Evolutionary conservation across 208 protist species (phyloP).

Genomic region (Zelonia costaricensis): DNA sequence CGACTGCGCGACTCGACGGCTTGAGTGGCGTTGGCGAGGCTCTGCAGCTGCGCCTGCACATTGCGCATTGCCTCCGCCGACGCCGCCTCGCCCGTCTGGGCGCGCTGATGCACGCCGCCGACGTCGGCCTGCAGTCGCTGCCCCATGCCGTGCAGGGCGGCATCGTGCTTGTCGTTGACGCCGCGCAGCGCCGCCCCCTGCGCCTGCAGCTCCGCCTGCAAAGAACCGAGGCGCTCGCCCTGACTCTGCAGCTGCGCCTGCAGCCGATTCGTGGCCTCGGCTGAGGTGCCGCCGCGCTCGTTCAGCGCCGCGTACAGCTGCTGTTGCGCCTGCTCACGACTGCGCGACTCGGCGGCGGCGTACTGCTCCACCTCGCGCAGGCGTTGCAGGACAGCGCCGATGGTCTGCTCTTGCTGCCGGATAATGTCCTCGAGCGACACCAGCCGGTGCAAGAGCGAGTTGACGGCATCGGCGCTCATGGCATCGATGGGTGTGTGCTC

Average conservation of each 20-base stretch:
- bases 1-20: constrained; percentile 49
- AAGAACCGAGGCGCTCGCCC: constrained; percentile 43
- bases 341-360: constrained; percentile 47
- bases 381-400: constrained; percentile 61
- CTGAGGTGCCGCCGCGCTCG: constrained; percentile 28
- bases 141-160: constrained; percentile 50
- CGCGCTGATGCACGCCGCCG: constrained; percentile 44
- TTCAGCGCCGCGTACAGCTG: constrained; percentile 37
- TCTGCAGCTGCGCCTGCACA: constrained; percentile 53
- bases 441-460: constrained; percentile 56
- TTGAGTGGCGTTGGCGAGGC: constrained; percentile 39
- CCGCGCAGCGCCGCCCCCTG: constrained; percentile 45
- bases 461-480: constrained; percentile 37
- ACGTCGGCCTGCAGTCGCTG: constrained; percentile 68
- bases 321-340: constrained; percentile 48
- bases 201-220: constrained; percentile 62
- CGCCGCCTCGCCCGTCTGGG: constrained; percentile 49
- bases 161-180: constrained; percentile 51
- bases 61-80: constrained; percentile 47
- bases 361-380: constrained; percentile 80
- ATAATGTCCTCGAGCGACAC: constrained; percentile 85
- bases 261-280: constrained; percentile 22
- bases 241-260: constrained; percentile 37
- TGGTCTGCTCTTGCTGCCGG: constrained; percentile 66
- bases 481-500: background rate